Evolutionary conservation across 192 early-diverging fungal genomes (phyloP), one percentile per base, ranked within the genome.

Genomic region (Rhizophagus clarus): DNA sequence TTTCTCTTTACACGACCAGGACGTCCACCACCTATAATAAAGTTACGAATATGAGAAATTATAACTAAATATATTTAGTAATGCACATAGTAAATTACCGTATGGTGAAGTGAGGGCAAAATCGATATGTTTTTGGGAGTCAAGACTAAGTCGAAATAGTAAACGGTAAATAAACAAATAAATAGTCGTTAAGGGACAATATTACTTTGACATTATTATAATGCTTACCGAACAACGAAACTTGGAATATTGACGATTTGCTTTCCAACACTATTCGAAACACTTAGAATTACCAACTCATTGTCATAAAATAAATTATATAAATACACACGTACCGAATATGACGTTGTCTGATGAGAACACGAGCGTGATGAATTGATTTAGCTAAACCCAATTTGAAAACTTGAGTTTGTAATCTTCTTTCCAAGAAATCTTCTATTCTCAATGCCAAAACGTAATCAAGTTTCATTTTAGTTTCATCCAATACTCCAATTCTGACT

Each of bases 381-480:
- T 96, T 97, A 89, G 97, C 97, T 77, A 99, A 88, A 82, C 96
- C 96, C 81, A 94, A 88, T 93, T 97, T 96, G 93, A 97, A 97
- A 83, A 99, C 97, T 92, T 99, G 97, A 84, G 97, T 99, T 90
- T 99, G 97, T 84, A 99, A 93, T 83, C 96, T 86, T 37, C 77
- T 92, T 90, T 99, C 97, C 91, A 99, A 89, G 89, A 99, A 99
- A 88, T 99, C 96, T 90, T 98, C 97, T 82, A 97, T 92, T 90
- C 96, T 97, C 81, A 99, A 92, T 83, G 92, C 95, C 82, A 99
- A 89, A 73, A 97, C 96, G 93, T 99, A 99, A 93, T 99, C 97
- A 84, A 99, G 93, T 92, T 95, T 96, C 89, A 96, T 96, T 87
- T 96, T 98, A 90, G 89, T 83, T 88, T 99, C 97, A 87, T 97